These are phyloP conservation scores for Penicillium salamii DNA, from an alignment of 495 filamentous ascomycete species.

Conservation along the genomic window DNA sequence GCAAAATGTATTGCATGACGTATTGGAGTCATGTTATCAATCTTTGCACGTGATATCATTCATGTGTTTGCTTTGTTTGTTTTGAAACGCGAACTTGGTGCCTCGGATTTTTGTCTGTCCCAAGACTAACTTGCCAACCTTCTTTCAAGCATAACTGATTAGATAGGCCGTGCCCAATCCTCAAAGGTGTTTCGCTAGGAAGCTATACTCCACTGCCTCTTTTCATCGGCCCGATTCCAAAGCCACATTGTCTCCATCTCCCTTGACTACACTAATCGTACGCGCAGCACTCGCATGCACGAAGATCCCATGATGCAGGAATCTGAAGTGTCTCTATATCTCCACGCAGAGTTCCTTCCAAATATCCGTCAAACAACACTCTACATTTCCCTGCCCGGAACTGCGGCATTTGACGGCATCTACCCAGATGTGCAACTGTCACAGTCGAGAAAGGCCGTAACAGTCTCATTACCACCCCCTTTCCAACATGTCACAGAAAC, in stretches of 20 bases:
- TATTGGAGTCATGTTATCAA: slow-evolving; percentile 9
- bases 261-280: not conserved
- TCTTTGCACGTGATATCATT: slow-evolving; percentile 13
- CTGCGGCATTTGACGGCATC: slow-evolving; percentile 31
- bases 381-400: slow-evolving; percentile 60
- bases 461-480: slow-evolving; percentile 45
- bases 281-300: not conserved
- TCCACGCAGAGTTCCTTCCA: slow-evolving; percentile 84
- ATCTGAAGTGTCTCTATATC: slow-evolving; percentile 27
- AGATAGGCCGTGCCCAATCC: no score
- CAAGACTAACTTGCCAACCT: no score
- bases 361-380: slow-evolving; percentile 85
- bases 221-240: not conserved
- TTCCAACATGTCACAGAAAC: slow-evolving; percentile 39
- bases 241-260: not conserved
- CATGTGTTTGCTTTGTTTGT: slow-evolving; percentile 5
- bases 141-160: no score
- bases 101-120: no score
- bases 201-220: not conserved
- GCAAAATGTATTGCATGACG: slow-evolving; percentile 13
- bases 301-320: slow-evolving; percentile 1
- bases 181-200: no score
- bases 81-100: not conserved
- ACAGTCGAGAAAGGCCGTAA: slow-evolving; percentile 39
- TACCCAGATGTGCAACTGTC: slow-evolving; percentile 33